These are phyloP conservation scores for Mycena polygramma DNA, from an alignment of 768 basidiomycete genomes.

Conservation along the genomic window DNA sequence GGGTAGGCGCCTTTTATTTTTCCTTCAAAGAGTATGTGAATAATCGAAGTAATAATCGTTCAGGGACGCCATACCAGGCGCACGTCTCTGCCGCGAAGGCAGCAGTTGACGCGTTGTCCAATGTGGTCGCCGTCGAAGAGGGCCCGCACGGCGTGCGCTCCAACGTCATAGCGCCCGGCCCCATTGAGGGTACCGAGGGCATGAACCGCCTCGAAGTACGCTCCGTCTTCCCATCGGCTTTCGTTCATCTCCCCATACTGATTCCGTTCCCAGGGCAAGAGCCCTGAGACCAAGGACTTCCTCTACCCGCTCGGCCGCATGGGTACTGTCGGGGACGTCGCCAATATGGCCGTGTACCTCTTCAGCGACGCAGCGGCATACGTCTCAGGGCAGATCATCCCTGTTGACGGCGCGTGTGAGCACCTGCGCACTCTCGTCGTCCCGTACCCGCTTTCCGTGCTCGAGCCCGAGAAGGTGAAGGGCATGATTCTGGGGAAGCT, in stretches of 20 bases:
- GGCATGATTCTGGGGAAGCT: slow-evolving; percentile 66
- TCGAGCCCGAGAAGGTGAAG: slow-evolving; percentile 68
- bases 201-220: slow-evolving; percentile 65
- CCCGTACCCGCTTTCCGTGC: slow-evolving; percentile 74
- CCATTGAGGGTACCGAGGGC: slow-evolving; percentile 85
- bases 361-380: slow-evolving; percentile 86
- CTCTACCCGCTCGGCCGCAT: slow-evolving; percentile 62
- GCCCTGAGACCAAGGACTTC: slow-evolving; percentile 38
- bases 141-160: slow-evolving; percentile 95
- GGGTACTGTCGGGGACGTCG: slow-evolving; percentile 74
- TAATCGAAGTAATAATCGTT: slow-evolving; percentile 1
- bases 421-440: slow-evolving; percentile 62
- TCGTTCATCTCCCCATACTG: too few species aligned
- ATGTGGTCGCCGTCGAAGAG: slow-evolving; percentile 92
- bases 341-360: slow-evolving; percentile 80
- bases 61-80: slow-evolving; percentile 87
- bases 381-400: slow-evolving; percentile 82
- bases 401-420: slow-evolving; percentile 76
- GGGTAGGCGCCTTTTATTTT: slow-evolving; percentile 57
- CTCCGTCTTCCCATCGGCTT: neutral
- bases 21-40: slow-evolving; percentile 11
- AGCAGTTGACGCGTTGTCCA: slow-evolving; percentile 89
- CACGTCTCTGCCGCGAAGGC: slow-evolving; percentile 98
- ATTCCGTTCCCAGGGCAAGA: slow-evolving; percentile 23
- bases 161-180: slow-evolving; percentile 88